These are phyloP conservation scores for Colletotrichum graminicola DNA, from an alignment of 2,329 filamentous ascomycete species.

Conservation along the genomic window DNA sequence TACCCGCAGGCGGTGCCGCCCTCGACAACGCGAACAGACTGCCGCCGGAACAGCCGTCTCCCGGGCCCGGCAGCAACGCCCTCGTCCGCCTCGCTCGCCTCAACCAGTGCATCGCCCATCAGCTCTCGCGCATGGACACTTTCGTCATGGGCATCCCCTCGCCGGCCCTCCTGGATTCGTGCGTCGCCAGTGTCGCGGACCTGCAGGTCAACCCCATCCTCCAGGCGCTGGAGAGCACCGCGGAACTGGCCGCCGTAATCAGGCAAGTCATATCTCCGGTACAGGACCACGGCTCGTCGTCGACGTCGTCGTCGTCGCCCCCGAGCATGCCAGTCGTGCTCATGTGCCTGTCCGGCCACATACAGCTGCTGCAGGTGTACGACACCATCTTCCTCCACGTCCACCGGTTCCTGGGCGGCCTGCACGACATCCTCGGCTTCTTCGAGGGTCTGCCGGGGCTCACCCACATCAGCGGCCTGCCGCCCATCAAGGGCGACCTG, in stretches of 20 bases:
- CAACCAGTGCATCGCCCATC: background rate
- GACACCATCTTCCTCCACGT: background rate
- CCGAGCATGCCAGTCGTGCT: background rate
- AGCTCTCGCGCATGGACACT: background rate
- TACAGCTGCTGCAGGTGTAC: constrained; percentile 1
- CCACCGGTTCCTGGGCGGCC: background rate
- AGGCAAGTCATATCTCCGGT: background rate
- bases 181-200: background rate
- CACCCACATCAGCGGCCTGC: background rate
- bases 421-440: background rate
- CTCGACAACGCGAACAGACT: background rate
- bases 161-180: background rate
- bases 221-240: background rate
- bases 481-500: background rate
- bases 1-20: background rate
- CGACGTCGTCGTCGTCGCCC: background rate
- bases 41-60: background rate
- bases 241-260: background rate
- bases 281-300: background rate
- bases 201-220: background rate
- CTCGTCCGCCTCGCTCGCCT: background rate
- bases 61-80: background rate
- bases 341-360: background rate
- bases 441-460: background rate
- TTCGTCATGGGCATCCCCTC: background rate